These are phyloP conservation scores for Nemania diffusa DNA, from an alignment of 2,329 filamentous ascomycete species.

Conservation along the genomic window DNA sequence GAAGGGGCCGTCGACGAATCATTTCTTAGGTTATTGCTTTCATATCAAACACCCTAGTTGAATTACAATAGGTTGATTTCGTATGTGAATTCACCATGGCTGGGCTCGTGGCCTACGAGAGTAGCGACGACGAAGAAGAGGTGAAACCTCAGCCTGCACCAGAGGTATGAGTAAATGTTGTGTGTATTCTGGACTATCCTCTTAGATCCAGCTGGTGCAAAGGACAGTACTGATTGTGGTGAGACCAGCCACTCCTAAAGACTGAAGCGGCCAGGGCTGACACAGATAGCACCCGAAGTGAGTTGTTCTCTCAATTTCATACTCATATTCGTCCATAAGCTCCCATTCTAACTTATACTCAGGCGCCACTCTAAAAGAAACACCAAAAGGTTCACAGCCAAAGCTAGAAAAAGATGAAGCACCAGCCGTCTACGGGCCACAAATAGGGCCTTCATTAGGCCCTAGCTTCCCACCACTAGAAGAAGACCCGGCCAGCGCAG, in stretches of 20 bases:
- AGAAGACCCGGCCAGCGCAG: conserved; percentile 42
- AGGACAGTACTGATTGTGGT: conserved; percentile 49
- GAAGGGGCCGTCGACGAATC: background rate
- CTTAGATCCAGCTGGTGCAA: conserved; percentile 21
- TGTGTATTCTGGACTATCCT: conserved; percentile 27
- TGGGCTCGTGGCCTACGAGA: conserved; percentile 49
- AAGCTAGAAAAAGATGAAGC: conserved; percentile 31
- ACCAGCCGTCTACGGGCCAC: conserved; percentile 46
- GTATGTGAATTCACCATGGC: conserved; percentile 35
- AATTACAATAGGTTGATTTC: background rate
- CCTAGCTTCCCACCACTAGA: conserved; percentile 48
- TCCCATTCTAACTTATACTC: conserved; percentile 10
- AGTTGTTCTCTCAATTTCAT: conserved; percentile 27
- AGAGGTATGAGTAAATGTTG: conserved; percentile 46
- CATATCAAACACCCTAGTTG: background rate
- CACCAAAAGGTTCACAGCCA: conserved; percentile 13
- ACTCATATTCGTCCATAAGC: background rate
- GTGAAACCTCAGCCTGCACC: conserved; percentile 37
- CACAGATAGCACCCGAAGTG: conserved; percentile 38
- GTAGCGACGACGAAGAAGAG: conserved; percentile 50
- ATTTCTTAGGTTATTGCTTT: background rate
- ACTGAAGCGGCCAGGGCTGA: conserved; percentile 37
- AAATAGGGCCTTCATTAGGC: conserved; percentile 43
- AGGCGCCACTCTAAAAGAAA: conserved; percentile 33
- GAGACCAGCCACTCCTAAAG: conserved; percentile 48